Evolutionary conservation across 176 grass and related monocot genomes (phyloP).

Genomic region (Chrysopogon serrulatus): DNA sequence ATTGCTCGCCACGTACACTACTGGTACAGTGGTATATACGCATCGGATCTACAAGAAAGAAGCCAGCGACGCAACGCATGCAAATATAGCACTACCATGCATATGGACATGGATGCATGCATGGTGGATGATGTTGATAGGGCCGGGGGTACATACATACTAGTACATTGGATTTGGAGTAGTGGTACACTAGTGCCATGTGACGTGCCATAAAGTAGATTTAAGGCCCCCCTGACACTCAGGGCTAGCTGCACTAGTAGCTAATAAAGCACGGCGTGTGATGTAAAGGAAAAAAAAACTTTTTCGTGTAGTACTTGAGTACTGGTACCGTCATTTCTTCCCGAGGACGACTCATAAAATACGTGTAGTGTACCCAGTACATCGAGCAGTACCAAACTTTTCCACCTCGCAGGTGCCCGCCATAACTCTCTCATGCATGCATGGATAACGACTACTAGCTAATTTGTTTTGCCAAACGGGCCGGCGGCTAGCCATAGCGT

Average conservation of each 20-base stretch:
- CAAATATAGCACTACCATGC: background rate
- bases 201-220: constrained; percentile 27
- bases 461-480: background rate
- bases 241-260: background rate
- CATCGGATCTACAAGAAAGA: background rate
- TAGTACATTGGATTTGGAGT: background rate
- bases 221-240: constrained; percentile 21
- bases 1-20: background rate
- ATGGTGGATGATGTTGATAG: no score
- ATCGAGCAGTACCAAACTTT: background rate
- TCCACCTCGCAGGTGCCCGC: background rate
- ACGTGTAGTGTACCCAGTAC: background rate
- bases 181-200: background rate
- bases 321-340: background rate
- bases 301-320: no score
- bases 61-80: background rate
- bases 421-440: no score
- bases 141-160: background rate
- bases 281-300: no score
- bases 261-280: background rate
- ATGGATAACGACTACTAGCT: background rate
- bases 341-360: background rate
- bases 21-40: no score
- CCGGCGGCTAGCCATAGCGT: background rate
- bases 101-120: background rate